Conservation (phyloP, 257 asterid genomes). For the Mentha longifolia region DNA sequence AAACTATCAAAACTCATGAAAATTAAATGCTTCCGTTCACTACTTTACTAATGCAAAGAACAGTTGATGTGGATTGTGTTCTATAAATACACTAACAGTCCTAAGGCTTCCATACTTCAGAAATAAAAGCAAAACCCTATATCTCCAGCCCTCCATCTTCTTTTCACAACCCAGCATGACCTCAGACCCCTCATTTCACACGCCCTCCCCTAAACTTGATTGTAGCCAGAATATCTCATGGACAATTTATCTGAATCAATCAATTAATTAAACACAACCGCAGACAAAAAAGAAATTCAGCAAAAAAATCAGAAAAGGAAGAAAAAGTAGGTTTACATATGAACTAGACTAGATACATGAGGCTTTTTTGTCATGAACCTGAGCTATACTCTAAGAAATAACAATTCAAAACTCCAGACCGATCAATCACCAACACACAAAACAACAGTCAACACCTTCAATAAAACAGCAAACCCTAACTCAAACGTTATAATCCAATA, state of each 20-base stretch:
- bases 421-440: constrained; percentile 8
- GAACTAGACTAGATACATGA: neutral
- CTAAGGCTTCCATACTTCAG: neutral
- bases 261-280: too few relatives aligned
- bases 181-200: neutral
- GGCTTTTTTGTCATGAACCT: neutral
- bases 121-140: neutral
- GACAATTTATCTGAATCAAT: neutral
- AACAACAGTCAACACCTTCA: neutral
- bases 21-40: neutral
- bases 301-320: neutral
- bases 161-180: neutral
- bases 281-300: neutral
- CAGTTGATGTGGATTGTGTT: neutral
- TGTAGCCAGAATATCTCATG: neutral
- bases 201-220: neutral
- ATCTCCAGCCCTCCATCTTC: neutral
- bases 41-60: neutral
- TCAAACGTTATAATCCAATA: neutral
- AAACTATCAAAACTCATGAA: neutral
- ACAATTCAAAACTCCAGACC: neutral
- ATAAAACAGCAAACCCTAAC: constrained; percentile 19
- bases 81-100: neutral
- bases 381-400: neutral
- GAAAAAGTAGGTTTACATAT: neutral